Conservation (phyloP, 176 grass and related monocot genomes). For the Triticum timopheevii region DNA sequence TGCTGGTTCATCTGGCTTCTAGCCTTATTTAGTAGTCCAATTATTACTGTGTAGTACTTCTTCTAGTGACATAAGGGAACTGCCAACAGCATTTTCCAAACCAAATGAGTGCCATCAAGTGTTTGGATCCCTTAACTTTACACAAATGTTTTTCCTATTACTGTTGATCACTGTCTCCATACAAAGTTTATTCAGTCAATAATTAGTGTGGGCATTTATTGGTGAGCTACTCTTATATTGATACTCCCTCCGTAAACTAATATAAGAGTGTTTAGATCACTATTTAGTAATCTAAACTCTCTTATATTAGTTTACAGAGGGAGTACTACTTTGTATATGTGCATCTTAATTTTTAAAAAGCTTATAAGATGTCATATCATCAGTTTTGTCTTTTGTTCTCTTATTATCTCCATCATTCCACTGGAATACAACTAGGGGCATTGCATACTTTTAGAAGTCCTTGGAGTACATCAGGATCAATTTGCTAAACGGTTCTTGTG, state of each 20-base stretch:
- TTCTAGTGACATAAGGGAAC: background rate
- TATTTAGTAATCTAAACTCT: too few relatives aligned
- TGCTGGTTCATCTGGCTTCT: conserved; percentile 23
- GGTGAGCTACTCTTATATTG: background rate
- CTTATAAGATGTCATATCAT: background rate
- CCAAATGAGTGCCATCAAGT: background rate
- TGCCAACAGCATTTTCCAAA: background rate
- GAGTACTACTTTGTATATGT: conserved; percentile 7
- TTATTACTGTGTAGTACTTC: background rate
- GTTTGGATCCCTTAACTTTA: background rate
- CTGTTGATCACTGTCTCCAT: background rate
- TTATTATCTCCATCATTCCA: conserved; percentile 15
- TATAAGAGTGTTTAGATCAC: too few relatives aligned
- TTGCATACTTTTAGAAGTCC: background rate
- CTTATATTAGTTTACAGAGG: too few relatives aligned
- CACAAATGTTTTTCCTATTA: background rate
- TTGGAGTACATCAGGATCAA: background rate
- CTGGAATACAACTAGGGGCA: background rate
- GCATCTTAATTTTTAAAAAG: background rate
- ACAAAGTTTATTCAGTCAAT: background rate
- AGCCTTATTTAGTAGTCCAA: background rate
- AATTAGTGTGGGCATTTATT: background rate
- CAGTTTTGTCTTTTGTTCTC: conserved; percentile 4
- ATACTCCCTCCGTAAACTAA: too few relatives aligned
- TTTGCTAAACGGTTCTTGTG: conserved; percentile 12